phyloP scores from a whole-genome alignment of 164 flowering plant genomes.

The Liquidambar formosana region DNA sequence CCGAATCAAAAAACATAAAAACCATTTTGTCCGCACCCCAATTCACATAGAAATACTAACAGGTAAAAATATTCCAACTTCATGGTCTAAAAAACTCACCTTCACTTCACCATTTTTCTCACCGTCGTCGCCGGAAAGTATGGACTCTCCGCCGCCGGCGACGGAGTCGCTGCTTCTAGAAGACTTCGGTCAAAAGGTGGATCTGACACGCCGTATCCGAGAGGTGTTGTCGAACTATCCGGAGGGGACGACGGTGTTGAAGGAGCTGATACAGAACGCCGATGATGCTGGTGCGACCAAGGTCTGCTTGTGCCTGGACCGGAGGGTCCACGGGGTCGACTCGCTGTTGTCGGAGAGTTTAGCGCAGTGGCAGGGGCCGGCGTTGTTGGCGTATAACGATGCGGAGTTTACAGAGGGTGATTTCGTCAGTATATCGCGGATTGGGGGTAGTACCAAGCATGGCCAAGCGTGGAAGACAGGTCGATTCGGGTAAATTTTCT shows the following conservation, averaged over 20 bases:
- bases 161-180: slow-evolving; percentile 56
- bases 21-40: too few relatives aligned
- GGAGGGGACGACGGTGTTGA: slow-evolving; percentile 90
- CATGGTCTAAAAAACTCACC: too few relatives aligned
- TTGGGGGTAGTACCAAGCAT: slow-evolving; percentile 85
- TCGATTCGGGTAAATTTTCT: slow-evolving; percentile 78
- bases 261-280: slow-evolving; percentile 93
- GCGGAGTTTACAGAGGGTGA: slow-evolving; percentile 88
- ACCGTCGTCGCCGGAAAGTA: slow-evolving; percentile 12
- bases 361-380: slow-evolving; percentile 88
- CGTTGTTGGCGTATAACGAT: slow-evolving; percentile 76
- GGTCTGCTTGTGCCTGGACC: slow-evolving; percentile 83
- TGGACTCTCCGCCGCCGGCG: slow-evolving; percentile 19
- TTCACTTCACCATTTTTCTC: neutral
- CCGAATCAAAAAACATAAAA: too few relatives aligned
- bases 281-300: slow-evolving; percentile 94
- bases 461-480: slow-evolving; percentile 92
- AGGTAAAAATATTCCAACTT: neutral
- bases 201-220: slow-evolving; percentile 91
- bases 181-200: slow-evolving; percentile 97
- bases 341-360: slow-evolving; percentile 59
- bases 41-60: too few relatives aligned
- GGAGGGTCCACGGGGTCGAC: slow-evolving; percentile 52
- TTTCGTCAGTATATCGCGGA: slow-evolving; percentile 83
- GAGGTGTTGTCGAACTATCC: slow-evolving; percentile 91